Base-by-base conservation (phyloP, 2,329 filamentous ascomycete species). In the Paraconiothyrium brasiliense region DNA sequence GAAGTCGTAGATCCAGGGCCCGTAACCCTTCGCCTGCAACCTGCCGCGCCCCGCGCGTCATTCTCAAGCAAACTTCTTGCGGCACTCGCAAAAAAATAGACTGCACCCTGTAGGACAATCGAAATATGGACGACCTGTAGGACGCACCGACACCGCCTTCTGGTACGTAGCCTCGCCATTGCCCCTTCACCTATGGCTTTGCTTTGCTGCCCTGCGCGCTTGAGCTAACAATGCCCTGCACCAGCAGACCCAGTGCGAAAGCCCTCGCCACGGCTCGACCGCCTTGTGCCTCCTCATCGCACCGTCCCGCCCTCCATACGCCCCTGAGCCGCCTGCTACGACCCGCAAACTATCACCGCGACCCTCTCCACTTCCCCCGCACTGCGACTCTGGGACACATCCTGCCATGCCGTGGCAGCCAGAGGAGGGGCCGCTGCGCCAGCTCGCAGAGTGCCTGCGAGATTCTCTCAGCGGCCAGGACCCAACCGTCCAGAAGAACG, bases 391-490 rank as follows among this genome's bases (percentile, higher is more conserved):
- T 60, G 35, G 64, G 48, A 27, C 54, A 47, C 39, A 52, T 61
- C n/a, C 50, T 61, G 68, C 56, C 62, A 97, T 97, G 94, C 88
- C 90, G 80, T 99, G 95, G 95, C 92, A 97, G 84, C 95, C 95
- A 65, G 85, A 92, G 75, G 88, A 90, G 74, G 92, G 94, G 85
- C 93, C 91, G 79, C 85, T 99, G 84, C 87, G 87, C 85, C 94
- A 97, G 86, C 88, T 99, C 68, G 91, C 93, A 70, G 87, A 90
- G 75, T 97, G 90, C 81, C 87, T 99, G 75, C 92, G 90, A 82
- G 94, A 98, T 83, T 97, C 95, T 48, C 85, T 98, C 73, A 96
- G 92, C 78, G 91, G 90, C 70, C 90, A 92, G 77, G 88, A 97
- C 80, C 89, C 89, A 77, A 84, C 81, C 72, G 89, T 90, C 57